A percentile compares a stretch with the other conserved stretches of the same genome.
These are phyloP conservation scores for Ilyonectria destructans DNA, from an alignment of 2,329 filamentous ascomycete species.

Conservation along the genomic window DNA sequence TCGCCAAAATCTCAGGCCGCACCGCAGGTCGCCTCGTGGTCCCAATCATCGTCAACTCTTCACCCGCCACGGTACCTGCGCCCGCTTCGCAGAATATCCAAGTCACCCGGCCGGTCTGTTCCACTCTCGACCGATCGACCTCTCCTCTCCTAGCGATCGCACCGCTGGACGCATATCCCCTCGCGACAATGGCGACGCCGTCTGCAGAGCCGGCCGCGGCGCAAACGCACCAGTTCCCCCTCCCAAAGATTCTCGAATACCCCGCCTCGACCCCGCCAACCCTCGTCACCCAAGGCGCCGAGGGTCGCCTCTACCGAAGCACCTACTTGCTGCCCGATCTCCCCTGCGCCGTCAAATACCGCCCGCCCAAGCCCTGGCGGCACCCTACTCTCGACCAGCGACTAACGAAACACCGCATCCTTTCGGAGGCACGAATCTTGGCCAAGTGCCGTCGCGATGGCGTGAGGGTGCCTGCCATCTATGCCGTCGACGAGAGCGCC, in stretches of 20 bases:
- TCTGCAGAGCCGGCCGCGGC: slow-evolving; percentile 31
- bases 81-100: slow-evolving; percentile 43
- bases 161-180: not conserved
- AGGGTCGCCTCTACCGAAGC: slow-evolving; percentile 93
- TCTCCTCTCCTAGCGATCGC: slow-evolving; percentile 13
- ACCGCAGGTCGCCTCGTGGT: slow-evolving; percentile 38
- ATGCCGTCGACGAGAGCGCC: slow-evolving; percentile 75
- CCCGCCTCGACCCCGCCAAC: slow-evolving; percentile 72
- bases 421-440: slow-evolving; percentile 90
- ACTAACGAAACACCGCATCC: slow-evolving; percentile 87
- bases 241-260: slow-evolving; percentile 77
- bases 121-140: slow-evolving; percentile 12
- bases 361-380: slow-evolving; percentile 91
- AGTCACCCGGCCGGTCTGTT: slow-evolving; percentile 38
- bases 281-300: slow-evolving; percentile 93
- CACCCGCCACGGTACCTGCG: slow-evolving; percentile 44
- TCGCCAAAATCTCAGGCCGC: slow-evolving; percentile 39
- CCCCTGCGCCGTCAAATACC: slow-evolving; percentile 89
- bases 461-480: slow-evolving; percentile 85
- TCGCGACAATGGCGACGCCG: slow-evolving; percentile 35
- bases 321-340: slow-evolving; percentile 80
- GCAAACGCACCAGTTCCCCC: slow-evolving; percentile 60
- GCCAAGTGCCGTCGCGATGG: slow-evolving; percentile 85
- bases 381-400: slow-evolving; percentile 91
- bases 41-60: slow-evolving; percentile 42